Evolutionary conservation across 495 filamentous ascomycete genomes (phyloP).

Genomic region (Daldinia bambusicola): DNA sequence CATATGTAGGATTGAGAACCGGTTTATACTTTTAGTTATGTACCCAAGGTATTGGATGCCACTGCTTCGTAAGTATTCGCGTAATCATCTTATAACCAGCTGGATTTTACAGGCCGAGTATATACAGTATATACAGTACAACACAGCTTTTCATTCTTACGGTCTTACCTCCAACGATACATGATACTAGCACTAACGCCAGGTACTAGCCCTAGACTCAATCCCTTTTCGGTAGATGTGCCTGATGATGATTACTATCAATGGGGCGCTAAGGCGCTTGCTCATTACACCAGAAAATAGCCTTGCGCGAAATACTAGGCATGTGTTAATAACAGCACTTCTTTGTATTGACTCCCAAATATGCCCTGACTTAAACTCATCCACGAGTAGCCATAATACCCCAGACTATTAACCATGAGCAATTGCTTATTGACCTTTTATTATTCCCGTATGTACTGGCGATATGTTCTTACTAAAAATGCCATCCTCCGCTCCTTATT

Average conservation of each 20-base stretch:
- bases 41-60: neutral
- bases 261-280: conserved; percentile 17
- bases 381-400: conserved; percentile 9
- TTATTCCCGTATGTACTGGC: conserved; percentile 40
- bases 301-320: neutral
- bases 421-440: conserved; percentile 23
- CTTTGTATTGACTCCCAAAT: conserved; percentile 33
- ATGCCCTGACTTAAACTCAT: conserved; percentile 26
- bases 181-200: conserved; percentile 1
- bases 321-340: conserved; percentile 9
- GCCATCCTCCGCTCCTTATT: conserved; percentile 1
- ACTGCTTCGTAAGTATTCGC: neutral
- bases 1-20: neutral
- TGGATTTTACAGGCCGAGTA: no score
- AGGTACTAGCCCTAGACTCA: conserved; percentile 9
- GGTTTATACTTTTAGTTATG: neutral
- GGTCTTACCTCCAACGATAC: no score
- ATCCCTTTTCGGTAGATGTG: conserved; percentile 28
- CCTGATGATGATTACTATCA: conserved; percentile 32
- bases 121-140: neutral
- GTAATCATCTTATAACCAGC: neutral
- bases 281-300: conserved; percentile 5
- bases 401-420: conserved; percentile 20
- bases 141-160: neutral
- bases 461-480: conserved; percentile 6